A percentile compares a stretch with the other conserved stretches of the same genome.
phyloP scores from a whole-genome alignment of 2,329 filamentous ascomycete genomes.

The Helotiales sp. region DNA sequence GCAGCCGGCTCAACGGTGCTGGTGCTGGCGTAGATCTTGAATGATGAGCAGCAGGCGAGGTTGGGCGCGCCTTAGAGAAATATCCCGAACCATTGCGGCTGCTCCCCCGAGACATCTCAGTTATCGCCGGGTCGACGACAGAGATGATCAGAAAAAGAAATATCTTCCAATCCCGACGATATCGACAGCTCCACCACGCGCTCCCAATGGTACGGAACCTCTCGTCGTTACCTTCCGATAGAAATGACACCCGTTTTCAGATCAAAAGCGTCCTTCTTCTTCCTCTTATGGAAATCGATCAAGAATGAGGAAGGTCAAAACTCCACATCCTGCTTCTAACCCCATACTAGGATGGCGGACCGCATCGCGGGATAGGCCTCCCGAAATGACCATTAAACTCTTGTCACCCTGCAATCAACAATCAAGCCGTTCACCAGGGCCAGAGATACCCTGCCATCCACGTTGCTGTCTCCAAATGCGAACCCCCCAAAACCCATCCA shows the following conservation, averaged over 20 bases:
- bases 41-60: not conserved
- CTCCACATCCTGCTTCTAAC: not conserved
- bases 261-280: not conserved
- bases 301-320: not conserved
- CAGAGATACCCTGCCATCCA: not conserved
- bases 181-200: not conserved
- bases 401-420: slow-evolving; percentile 6
- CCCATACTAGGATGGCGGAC: slow-evolving; percentile 2
- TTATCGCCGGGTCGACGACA: too few species aligned
- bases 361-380: slow-evolving; percentile 7
- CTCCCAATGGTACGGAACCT: not conserved
- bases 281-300: not conserved
- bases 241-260: not conserved
- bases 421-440: not conserved
- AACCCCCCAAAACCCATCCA: too few species aligned
- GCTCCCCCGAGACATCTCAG: not conserved
- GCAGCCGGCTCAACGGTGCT: not conserved
- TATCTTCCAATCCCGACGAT: not conserved
- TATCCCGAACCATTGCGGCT: too few species aligned
- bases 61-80: not conserved
- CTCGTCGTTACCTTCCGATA: not conserved
- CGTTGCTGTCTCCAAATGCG: not conserved
- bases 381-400: slow-evolving; percentile 4
- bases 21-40: not conserved
- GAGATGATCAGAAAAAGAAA: not conserved